phyloP scores from a whole-genome alignment of 228 moss, liverwort and hornwort genomes.

The Sphagnum fallax region DNA sequence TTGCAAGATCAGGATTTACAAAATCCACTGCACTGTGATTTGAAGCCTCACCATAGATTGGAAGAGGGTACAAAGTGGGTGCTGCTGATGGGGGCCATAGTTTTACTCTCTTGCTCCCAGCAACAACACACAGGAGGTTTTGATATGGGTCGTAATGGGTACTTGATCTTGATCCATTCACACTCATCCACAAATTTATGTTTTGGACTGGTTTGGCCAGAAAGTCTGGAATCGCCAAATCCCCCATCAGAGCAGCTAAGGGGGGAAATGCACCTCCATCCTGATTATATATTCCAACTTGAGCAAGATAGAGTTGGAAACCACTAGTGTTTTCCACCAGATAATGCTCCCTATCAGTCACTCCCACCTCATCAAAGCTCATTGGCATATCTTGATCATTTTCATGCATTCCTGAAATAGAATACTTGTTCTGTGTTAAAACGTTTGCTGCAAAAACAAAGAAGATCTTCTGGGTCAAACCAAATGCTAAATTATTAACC shows the following conservation, averaged over 20 bases:
- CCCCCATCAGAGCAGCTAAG: constrained; percentile 22
- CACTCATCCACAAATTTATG: constrained; percentile 97
- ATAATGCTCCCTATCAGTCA: constrained; percentile 6
- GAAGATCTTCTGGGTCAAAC: too few relatives aligned
- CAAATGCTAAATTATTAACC: too few relatives aligned
- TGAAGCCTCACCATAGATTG: constrained; percentile 79
- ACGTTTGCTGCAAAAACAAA: neutral
- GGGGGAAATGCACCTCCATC: constrained; percentile 10
- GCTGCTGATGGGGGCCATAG: constrained; percentile 90
- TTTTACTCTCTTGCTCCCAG: constrained; percentile 71
- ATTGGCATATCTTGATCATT: neutral
- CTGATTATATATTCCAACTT: constrained; percentile 32
- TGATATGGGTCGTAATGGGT: constrained; percentile 95
- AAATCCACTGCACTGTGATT: constrained; percentile 92
- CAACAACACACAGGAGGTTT: constrained; percentile 80
- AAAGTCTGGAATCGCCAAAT: constrained; percentile 26
- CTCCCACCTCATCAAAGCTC: neutral
- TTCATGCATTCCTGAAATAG: neutral
- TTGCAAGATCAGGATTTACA: constrained; percentile 46
- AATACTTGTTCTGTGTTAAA: neutral
- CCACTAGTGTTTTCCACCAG: constrained; percentile 12
- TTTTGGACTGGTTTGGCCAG: constrained; percentile 34
- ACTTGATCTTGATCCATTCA: constrained; percentile 80
- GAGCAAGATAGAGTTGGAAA: constrained; percentile 62
- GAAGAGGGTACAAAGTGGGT: constrained; percentile 67